These are phyloP conservation scores for Salinomyces thailandicus DNA, from an alignment of 2,329 filamentous ascomycete species.

Conservation along the genomic window DNA sequence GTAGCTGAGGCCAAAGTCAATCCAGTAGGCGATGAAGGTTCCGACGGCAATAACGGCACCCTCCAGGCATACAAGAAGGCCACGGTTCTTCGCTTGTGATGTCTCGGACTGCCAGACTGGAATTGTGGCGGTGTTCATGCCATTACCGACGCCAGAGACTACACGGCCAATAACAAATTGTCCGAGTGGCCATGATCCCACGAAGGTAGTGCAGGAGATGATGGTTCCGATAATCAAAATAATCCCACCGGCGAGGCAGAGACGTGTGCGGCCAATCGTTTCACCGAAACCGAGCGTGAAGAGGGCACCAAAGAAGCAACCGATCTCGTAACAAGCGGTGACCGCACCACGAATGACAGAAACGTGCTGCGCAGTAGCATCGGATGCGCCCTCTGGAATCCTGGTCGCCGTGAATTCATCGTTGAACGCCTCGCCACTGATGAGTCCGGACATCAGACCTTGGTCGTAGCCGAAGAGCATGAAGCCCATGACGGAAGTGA, in stretches of 20 bases:
- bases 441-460: slow-evolving; percentile 30
- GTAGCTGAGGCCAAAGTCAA: slow-evolving; percentile 40
- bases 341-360: slow-evolving; percentile 26
- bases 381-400: slow-evolving; percentile 37
- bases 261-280: slow-evolving; percentile 28
- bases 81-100: slow-evolving; percentile 39
- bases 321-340: slow-evolving; percentile 13
- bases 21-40: slow-evolving; percentile 40
- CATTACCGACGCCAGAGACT: slow-evolving; percentile 40
- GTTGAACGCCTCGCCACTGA: slow-evolving; percentile 24
- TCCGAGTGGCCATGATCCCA: slow-evolving; percentile 26
- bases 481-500: slow-evolving; percentile 52
- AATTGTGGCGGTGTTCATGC: slow-evolving; percentile 41
- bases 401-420: slow-evolving; percentile 25
- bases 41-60: slow-evolving; percentile 41
- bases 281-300: slow-evolving; percentile 27
- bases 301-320: slow-evolving; percentile 28
- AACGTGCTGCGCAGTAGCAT: slow-evolving; percentile 35
- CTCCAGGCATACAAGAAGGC: slow-evolving; percentile 42
- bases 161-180: slow-evolving; percentile 42
- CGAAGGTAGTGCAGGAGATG: slow-evolving; percentile 25
- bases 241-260: slow-evolving; percentile 28
- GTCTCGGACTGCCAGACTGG: slow-evolving; percentile 42
- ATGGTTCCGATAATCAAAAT: slow-evolving; percentile 31
- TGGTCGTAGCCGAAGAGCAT: slow-evolving; percentile 24